Evolutionary conservation across 2,329 filamentous ascomycete genomes (phyloP), one percentile per base, ranked within the genome.

Genomic region (Beauveria caledonica): DNA sequence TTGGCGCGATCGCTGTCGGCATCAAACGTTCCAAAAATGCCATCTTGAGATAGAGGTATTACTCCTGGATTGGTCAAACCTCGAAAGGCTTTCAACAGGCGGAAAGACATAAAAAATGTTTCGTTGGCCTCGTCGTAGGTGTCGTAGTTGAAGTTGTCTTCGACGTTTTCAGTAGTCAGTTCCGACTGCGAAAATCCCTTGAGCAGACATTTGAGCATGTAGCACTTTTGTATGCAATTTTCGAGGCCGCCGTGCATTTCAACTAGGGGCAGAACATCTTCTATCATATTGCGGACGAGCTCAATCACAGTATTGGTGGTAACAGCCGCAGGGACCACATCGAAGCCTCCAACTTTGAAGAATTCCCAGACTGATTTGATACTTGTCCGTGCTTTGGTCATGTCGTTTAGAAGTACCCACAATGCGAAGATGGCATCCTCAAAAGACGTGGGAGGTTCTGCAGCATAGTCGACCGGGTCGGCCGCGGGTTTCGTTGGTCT

Each of bases 231-330:
- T 27, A 49, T 21, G n/a, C 29, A 36, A 1, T 13, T 0, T 11
- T 50, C 8, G 33, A 36, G n/a, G n/a, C 44, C 25, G 15, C 44
- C 54, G 10, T 49, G 33, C n/a, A 13, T 17, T 3, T 39, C 17
- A 10, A 49, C 2, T 15, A 40, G 19, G 17, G 45, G 44, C 27
- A 40, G 4, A 50, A 46, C 21, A 19, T 46, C 36, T 3, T 60
- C 39, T 0, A 62, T 58, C 39, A 71, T 63, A 54, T 66, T 63
- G 23, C 58, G 62, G 21, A 67, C 63, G 48, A 71, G 64, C 58
- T 68, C 62, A 39, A 70, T 63, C n/a, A 66, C 68, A 61, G 62
- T 65, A 58, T 73, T 71, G 27, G 69, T 73, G 49, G 69, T 67
- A 21, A 70, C 39, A 27, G 70, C 67, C 6, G 71, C 69, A 13